Evolutionary conservation across 1,284 basidiomycete species (phyloP), one percentile per base, ranked within the genome.

Genomic region (Trametes sp.): DNA sequence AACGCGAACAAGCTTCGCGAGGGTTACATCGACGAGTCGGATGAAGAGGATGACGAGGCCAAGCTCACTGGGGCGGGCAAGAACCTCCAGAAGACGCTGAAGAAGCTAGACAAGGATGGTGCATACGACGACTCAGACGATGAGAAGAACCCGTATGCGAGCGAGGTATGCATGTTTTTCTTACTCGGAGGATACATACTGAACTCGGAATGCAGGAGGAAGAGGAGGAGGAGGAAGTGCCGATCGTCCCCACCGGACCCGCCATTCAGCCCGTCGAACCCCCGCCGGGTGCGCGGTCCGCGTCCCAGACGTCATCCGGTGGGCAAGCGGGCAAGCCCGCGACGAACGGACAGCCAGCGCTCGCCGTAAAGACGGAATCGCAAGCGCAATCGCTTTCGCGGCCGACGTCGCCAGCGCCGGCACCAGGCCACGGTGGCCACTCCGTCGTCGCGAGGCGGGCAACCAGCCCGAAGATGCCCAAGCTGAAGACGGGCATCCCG

Each of bases 111-210:
- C 74, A 88, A 88, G 67, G 91, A 90, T 62, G 84, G 85, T 10
- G 88, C 81, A 13, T 92, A 93, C 67, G 92, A 92, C n/a, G 92
- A 92, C n/a, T 89, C 85, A 59, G 92, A 94, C 61, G 90, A 93
- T 35, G 90, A 93, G 53, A 83, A 85, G 69, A 92, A 94, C 72
- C 92, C 92, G 7, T 94, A 94, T 72, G 89, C 88, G 0, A 89
- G 86, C 72, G 89, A 88, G 68, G 92, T 87, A 74, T 74, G 87
- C 79, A 46, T 28, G 41, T 52, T 28, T 45, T 52, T 46, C 54
- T 21, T n/a, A 10, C 31, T 7, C 54, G n/a, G 21, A 33, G 6
- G 31, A 45, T 36, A 53, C n/a, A n/a, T n/a, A 35, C 46, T 21
- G 23, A 21, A 16, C 41, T 26, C 31, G 13, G 13, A 35, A 16